Base-by-base conservation (phyloP, 2,329 filamentous ascomycete genomes). In the Scolecobasidium constrictum region DNA sequence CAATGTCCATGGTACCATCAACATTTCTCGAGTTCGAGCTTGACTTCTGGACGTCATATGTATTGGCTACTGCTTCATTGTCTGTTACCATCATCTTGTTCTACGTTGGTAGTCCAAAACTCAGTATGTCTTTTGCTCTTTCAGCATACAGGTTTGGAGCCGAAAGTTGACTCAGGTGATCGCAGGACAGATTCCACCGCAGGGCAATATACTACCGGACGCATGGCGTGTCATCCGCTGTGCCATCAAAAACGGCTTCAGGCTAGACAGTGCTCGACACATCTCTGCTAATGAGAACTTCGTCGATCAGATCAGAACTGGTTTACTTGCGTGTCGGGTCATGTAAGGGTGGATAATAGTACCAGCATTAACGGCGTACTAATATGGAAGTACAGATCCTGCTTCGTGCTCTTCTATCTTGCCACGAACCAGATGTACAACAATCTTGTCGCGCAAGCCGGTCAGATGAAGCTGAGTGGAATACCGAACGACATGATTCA, bases 1-100 rank as follows among this genome's bases (percentile, higher is more conserved):
- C 78, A 2, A 66, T 87, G 5, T 82, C 75, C 0, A 66, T 75
- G 44, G 68, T 83, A 50, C 77, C 73, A 5, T 84, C 77, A 1
- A 76, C 76, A 1, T 78, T 77, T 55, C 72, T 85, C 65, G 83
- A 86, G 58, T 65, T 72, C 45, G 71, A 79, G 51, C 59, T 77
- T 45, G 78, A 77, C 4, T 86, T 83, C 60, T 73, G 79, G 71
- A 70, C 70, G 1, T 79, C 77, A 2, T 85, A 72, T 52, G 59
- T 78, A 13, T 58, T 82, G 33, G 72, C 38, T 71, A 80, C 50
- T 69, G 67, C 55, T 72, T 81, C 60, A 83, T 33, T 85, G 61
- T 61, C 73, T 43, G 57, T 80, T 11, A 75, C 77, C 33, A 70
- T 78, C 18, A 54, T 72, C 31, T 65, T 79, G 39, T 64, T 78